These are phyloP conservation scores for Eucalyptus microcorys DNA, from an alignment of 345 rosid species.

Conservation along the genomic window DNA sequence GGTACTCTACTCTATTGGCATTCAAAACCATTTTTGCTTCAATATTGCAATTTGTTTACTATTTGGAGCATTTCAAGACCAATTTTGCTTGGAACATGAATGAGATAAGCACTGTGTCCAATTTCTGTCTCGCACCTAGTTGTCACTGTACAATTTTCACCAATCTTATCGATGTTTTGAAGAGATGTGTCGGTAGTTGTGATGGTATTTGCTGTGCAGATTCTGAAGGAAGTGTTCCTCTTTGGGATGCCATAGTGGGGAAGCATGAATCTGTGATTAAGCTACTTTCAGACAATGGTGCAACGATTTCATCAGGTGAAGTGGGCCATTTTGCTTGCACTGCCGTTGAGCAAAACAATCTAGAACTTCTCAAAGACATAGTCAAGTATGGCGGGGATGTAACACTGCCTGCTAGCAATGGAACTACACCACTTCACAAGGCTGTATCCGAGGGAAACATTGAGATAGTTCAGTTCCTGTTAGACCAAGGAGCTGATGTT, in stretches of 20 bases:
- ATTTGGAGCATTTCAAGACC: neutral
- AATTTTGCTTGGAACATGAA: neutral
- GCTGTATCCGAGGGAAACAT: slow-evolving; percentile 59
- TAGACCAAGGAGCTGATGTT: slow-evolving; percentile 49
- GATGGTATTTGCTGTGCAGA: slow-evolving; percentile 22
- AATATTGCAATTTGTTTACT: neutral
- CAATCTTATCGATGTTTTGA: neutral
- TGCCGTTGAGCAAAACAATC: slow-evolving; percentile 47
- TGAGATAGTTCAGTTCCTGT: slow-evolving; percentile 52
- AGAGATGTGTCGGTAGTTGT: neutral
- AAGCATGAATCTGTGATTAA: slow-evolving; percentile 32
- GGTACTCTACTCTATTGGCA: slow-evolving; percentile 17
- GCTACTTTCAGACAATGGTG: slow-evolving; percentile 55
- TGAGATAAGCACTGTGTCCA: neutral
- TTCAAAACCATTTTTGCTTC: neutral
- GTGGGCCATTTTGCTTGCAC: slow-evolving; percentile 39
- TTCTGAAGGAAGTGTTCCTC: slow-evolving; percentile 65
- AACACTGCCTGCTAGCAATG: slow-evolving; percentile 24
- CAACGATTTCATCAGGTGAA: slow-evolving; percentile 33
- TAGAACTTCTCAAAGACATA: slow-evolving; percentile 45
- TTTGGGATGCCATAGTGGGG: slow-evolving; percentile 82
- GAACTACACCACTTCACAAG: slow-evolving; percentile 54
- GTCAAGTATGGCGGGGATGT: slow-evolving; percentile 46
- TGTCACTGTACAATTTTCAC: neutral
- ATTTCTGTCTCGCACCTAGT: neutral